Conservation (phyloP, 78 protist species). For the Parvularia atlantis region DNA sequence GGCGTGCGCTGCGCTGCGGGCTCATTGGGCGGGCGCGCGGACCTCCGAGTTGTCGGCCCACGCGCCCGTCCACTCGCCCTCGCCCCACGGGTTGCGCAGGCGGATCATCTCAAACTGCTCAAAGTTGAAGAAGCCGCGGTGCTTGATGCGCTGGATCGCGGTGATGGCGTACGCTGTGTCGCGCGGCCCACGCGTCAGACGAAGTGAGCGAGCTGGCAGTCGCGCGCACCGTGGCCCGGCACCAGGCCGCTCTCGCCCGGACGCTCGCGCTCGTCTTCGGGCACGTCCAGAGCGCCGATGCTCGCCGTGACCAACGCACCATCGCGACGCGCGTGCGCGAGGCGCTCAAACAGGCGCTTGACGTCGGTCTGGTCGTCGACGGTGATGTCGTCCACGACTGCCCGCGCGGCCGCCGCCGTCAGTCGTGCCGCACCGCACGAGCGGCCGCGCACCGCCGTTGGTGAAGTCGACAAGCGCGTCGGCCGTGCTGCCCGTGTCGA, state of each 20-base stretch:
- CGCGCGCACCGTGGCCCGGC: neutral
- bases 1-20: too few relatives aligned
- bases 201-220: too few relatives aligned
- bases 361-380: neutral
- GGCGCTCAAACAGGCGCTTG: neutral
- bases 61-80: constrained; percentile 36
- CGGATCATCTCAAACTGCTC: too few relatives aligned
- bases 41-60: constrained; percentile 40
- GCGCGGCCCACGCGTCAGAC: too few relatives aligned
- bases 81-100: constrained; percentile 49
- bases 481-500: constrained; percentile 5
- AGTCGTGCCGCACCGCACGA: neutral
- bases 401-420: too few relatives aligned
- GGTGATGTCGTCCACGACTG: too few relatives aligned
- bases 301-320: neutral
- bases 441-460: neutral
- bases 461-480: neutral
- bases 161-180: constrained; percentile 6
- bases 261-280: too few relatives aligned
- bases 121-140: too few relatives aligned
- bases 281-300: too few relatives aligned
- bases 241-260: constrained; percentile 6
- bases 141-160: neutral
- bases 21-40: too few relatives aligned
- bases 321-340: neutral